Evolutionary conservation across 2,329 filamentous ascomycete genomes (phyloP), one percentile per base, ranked within the genome.

Genomic region (Ustulina deusta): DNA sequence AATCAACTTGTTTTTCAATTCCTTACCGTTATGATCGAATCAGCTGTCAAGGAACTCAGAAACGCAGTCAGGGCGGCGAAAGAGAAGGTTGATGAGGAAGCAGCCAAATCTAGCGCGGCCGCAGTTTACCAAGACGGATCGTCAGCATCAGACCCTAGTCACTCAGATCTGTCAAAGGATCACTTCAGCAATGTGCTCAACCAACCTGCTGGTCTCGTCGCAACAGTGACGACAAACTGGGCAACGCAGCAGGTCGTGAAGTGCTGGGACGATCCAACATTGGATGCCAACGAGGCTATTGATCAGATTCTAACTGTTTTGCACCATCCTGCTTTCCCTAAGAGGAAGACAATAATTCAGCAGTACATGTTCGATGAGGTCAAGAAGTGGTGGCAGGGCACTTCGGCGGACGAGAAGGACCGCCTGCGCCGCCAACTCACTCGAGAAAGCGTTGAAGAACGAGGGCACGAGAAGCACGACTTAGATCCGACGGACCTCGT

Each of bases 241-340:
- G 84, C 88, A 27, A 89, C 88, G 0, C 90, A 91, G 5, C 86
- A 90, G 6, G 81, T 93, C 32, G 83, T 93, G 29, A 90, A 89
- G 74, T 90, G 90, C 42, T 92, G 89, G 89, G 88, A 93, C 69
- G 85, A 92, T 73, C 84, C 86, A 0, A 84, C 88, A 49, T 82
- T 91, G 2, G 83, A 88, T 0, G 86, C 90, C 17, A 81, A 91
- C 9, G 83, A 88, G 73, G 87, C 91, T 1, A 78, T 92, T 44
- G 79, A 88, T 58, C 89, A 92, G 67, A 86, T 90, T 60, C 77
- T 87, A 46, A 82, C 83, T 6, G 85, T 91, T 10, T 89, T 93
- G 78, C 90, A 93, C 75, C 90, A 93, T 74, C 90, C 90, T 0
- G 87, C 87, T 0, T 79, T 89, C 25, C 85, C 76, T 61, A 54